Base-by-base conservation (phyloP, 1,139 yeast species). In the Geotrichum candidum region DNA sequence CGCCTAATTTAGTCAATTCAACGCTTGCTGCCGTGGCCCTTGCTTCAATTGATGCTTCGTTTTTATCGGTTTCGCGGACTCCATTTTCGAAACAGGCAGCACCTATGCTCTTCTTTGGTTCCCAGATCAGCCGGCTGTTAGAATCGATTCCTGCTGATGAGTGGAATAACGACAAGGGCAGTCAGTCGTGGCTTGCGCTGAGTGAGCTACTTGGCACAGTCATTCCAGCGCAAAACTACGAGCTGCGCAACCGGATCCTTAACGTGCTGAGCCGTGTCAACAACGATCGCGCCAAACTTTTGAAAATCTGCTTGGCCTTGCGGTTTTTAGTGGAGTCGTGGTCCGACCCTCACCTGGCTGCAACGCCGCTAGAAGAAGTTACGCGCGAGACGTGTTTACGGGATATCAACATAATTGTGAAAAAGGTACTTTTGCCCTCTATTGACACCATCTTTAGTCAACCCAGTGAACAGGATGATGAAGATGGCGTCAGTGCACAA, bases 1-100 rank as follows among this genome's bases (percentile, higher is more conserved):
- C 59, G 1, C 41, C 51, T 3, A 27, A 56, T 10, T 7, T 41
- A 13, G n/a, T 56, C 2, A 4, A 38, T 11, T 29, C 46, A 2
- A 38, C 54, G 1, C 5, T 13, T 2, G 18, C 22, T 2, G 38
- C 51, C 15, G 27, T 56, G 7, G 35, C 41, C 1, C 18, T 56
- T 2, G 53, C 54, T 25, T 33, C 55, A 7, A 31, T 51, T 6
- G 59, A 56, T 38, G 38, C 59, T 23, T 51, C 59, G 6, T n/a
- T 56, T 11, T 22, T 51, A 2, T 56, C 38, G 11, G 38, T 33
- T 9, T 33, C 38, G 11, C 38, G 38, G 11, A 33, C 38, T 11
- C 11, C 11, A 9, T 33, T 33, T 33, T 9, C 38, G 11, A 33
- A 33, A 33, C 38, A 33, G 7, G 11, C 38, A 9, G 41, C 55